Conservation (phyloP, 176 grass and related monocot species). For the Puya raimondii region DNA sequence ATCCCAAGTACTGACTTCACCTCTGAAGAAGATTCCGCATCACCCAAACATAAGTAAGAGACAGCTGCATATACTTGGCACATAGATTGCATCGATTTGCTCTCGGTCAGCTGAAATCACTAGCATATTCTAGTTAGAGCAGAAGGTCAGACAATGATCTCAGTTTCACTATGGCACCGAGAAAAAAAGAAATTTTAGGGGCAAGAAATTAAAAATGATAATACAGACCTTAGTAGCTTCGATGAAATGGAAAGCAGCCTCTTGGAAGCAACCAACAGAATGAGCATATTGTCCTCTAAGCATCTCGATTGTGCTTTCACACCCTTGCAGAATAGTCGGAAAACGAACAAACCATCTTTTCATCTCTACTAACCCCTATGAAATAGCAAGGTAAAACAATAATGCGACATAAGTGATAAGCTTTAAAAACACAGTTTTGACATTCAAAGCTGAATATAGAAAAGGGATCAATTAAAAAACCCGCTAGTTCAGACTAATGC, state of each 20-base stretch:
- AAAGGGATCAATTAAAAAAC: constrained; percentile 8
- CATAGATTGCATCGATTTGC: constrained; percentile 89
- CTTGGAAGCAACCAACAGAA: constrained; percentile 86
- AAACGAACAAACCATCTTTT: constrained; percentile 78
- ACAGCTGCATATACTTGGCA: constrained; percentile 95
- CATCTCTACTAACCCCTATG: constrained; percentile 76
- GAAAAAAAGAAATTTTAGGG: not conserved
- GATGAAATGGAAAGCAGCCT: constrained; percentile 82
- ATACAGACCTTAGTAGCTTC: constrained; percentile 61
- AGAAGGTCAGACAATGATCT: not conserved
- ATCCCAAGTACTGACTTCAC: constrained; percentile 16
- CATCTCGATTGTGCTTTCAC: constrained; percentile 83
- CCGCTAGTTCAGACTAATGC: too few relatives aligned
- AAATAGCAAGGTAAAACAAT: constrained; percentile 8
- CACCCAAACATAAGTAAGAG: constrained; percentile 78
- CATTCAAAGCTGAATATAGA: too few relatives aligned
- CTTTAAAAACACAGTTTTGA: too few relatives aligned
- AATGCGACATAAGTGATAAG: not conserved
- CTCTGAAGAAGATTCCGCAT: constrained; percentile 87
- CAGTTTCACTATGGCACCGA: not conserved
- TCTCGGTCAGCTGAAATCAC: constrained; percentile 70
- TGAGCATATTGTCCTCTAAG: constrained; percentile 93
- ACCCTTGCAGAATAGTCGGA: constrained; percentile 73
- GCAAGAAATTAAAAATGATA: not conserved
- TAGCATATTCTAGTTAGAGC: not conserved